Evolutionary conservation across 2,329 filamentous ascomycete species (phyloP), one percentile per base, ranked within the genome.

Genomic region (Talaromyces sp.): DNA sequence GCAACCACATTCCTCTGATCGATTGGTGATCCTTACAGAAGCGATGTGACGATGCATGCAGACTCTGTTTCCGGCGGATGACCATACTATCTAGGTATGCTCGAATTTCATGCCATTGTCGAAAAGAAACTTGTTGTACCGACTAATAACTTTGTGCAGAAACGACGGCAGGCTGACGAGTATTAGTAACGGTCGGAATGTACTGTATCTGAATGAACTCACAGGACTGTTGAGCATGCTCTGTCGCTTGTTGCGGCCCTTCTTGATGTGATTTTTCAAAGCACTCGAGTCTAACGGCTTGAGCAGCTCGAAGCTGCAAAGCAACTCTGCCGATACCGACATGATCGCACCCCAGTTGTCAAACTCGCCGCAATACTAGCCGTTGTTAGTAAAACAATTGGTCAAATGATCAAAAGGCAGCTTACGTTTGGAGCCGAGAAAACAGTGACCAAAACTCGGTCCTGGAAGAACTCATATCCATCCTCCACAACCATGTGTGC

Each of bases 401-500:
- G n/a, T 6, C 5, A 9, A 11, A 16, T 12, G 14, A 31, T 9
- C 3, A 7, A n/a, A 18, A 31, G 42, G 23, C 35, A 67, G 84
- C 91, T 84, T 82, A 96, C 92, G 72, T 99, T 99, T 28, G 95
- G 95, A 57, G 95, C 95, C 66, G 92, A 97, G 75, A 99, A 99
- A 1, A 99, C 93, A 1, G 95, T 99, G 52, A 99, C 95, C 64
- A 99, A 78, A 52, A 97, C 90, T 63, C 95, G 85, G 75, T 99
- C 95, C 66, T 91, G 96, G 77, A 98, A 99, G 77, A 99, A 99
- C 72, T 99, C 95, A 77, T 99, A 99, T 11, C 95, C 95, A 74
- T 99, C 95, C 76, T 99, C 95, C 23, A 99, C 95, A 59, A 99
- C 95, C 95, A 98, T 98, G 79, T 99, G 95, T 56, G 95, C 95